Evolutionary conservation across 768 basidiomycete genomes (phyloP).

Genomic region (Lentinula aciculospora): DNA sequence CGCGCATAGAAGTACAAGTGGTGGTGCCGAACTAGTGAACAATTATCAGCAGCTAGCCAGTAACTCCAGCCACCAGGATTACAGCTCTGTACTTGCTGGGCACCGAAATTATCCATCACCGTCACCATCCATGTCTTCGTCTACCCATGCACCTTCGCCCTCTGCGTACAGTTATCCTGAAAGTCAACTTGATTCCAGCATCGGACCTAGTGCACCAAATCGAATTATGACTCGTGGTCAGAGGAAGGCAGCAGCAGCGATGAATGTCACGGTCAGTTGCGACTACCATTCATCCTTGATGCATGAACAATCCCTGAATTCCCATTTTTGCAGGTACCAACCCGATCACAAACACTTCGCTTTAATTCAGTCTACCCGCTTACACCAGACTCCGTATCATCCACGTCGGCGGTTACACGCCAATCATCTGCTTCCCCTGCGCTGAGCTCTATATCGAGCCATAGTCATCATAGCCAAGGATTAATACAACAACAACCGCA

Average conservation of each 20-base stretch:
- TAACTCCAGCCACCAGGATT: neutral
- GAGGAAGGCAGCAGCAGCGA: slow-evolving; percentile 24
- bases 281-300: slow-evolving; percentile 10
- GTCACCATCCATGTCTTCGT: neutral
- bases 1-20: neutral
- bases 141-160: neutral
- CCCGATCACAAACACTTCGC: slow-evolving; percentile 1
- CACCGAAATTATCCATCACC: neutral
- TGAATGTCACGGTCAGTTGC: slow-evolving; percentile 22
- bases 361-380: neutral
- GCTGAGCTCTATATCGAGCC: slow-evolving; percentile 1
- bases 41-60: neutral
- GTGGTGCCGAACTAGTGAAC: neutral
- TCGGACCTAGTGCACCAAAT: slow-evolving; percentile 49
- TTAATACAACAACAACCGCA: neutral
- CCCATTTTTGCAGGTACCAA: neutral
- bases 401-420: neutral
- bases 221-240: slow-evolving; percentile 42
- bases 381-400: slow-evolving; percentile 18
- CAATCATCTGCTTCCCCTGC: slow-evolving; percentile 3
- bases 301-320: slow-evolving; percentile 1
- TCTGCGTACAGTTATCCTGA: slow-evolving; percentile 2
- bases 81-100: neutral
- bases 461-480: neutral
- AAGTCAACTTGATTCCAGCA: slow-evolving; percentile 41